These are phyloP conservation scores for Naumovozyma baii DNA, from an alignment of 805 yeast genomes.

Conservation along the genomic window DNA sequence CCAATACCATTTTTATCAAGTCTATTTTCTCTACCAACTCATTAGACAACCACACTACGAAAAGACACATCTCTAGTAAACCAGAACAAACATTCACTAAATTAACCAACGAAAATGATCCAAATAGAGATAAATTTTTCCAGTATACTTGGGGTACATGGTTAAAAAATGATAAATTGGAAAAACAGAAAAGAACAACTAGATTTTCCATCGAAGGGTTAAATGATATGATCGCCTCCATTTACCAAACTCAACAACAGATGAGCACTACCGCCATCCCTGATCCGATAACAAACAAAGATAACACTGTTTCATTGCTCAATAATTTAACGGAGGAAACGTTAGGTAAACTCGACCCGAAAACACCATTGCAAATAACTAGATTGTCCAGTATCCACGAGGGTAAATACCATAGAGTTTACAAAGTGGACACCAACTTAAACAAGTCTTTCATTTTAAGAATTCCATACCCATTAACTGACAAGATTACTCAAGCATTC, in stretches of 20 bases:
- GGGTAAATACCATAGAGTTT: slow-evolving; percentile 88
- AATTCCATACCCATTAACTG: slow-evolving; percentile 71
- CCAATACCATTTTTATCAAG: too few relatives aligned
- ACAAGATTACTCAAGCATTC: slow-evolving; percentile 53
- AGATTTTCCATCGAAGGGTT: slow-evolving; percentile 75
- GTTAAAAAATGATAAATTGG: slow-evolving; percentile 67
- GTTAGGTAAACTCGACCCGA: slow-evolving; percentile 38
- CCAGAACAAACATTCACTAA: slow-evolving; percentile 39
- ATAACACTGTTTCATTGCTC: slow-evolving; percentile 36
- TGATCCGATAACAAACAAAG: slow-evolving; percentile 33
- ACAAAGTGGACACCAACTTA: slow-evolving; percentile 52
- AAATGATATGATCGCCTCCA: slow-evolving; percentile 39
- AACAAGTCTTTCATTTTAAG: slow-evolving; percentile 62
- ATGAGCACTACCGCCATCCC: slow-evolving; percentile 22
- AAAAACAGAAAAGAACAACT: slow-evolving; percentile 70
- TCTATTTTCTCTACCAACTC: too few relatives aligned
- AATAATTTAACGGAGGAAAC: slow-evolving; percentile 38
- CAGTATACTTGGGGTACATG: slow-evolving; percentile 93
- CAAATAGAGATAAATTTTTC: slow-evolving; percentile 63
- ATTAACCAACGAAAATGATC: slow-evolving; percentile 52
- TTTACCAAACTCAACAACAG: slow-evolving; percentile 35
- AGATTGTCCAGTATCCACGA: slow-evolving; percentile 81
- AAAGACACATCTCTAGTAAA: slow-evolving; percentile 25
- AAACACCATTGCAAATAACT: slow-evolving; percentile 41
- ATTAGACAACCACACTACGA: neutral